phyloP scores from a whole-genome alignment of 2,329 filamentous ascomycete genomes.

The Westerdykella aurantiaca region DNA sequence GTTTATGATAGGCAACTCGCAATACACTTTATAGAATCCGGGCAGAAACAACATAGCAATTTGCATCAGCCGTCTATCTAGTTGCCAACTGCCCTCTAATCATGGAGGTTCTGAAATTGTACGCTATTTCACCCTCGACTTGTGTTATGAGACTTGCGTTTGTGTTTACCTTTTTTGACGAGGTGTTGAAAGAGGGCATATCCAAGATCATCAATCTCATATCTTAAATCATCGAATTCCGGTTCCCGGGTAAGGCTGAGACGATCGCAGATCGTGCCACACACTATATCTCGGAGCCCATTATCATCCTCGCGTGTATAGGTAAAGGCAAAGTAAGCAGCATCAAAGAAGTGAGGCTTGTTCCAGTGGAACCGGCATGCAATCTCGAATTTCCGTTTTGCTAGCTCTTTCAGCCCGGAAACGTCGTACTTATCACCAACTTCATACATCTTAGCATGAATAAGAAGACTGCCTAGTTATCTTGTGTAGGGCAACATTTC shows the following conservation, averaged over 20 bases:
- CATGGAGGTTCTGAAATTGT: too few relatives aligned
- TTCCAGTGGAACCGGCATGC: slow-evolving; percentile 16
- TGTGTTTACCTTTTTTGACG: too few relatives aligned
- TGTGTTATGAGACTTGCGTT: too few relatives aligned
- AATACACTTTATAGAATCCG: too few relatives aligned
- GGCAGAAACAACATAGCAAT: too few relatives aligned
- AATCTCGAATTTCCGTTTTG: slow-evolving; percentile 10
- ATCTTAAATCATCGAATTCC: too few relatives aligned
- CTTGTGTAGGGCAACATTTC: not conserved
- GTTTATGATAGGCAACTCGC: too few relatives aligned
- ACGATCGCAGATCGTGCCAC: slow-evolving; percentile 17
- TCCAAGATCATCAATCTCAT: too few relatives aligned
- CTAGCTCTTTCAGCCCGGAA: slow-evolving; percentile 6
- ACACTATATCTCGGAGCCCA: slow-evolving; percentile 26
- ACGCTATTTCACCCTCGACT: too few relatives aligned
- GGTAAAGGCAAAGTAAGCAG: slow-evolving; percentile 18
- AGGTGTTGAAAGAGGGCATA: too few relatives aligned
- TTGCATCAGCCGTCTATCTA: too few relatives aligned
- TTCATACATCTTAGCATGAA: slow-evolving; percentile 15
- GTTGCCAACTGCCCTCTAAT: too few relatives aligned
- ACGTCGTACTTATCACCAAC: slow-evolving; percentile 15
- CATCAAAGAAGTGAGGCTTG: slow-evolving; percentile 21
- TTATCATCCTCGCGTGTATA: slow-evolving; percentile 22
- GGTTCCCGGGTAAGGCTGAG: slow-evolving; percentile 1
- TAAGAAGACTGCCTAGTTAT: slow-evolving; percentile 1